These are phyloP conservation scores for Ceriops zippeliana DNA, from an alignment of 345 rosid genomes.

Conservation along the genomic window DNA sequence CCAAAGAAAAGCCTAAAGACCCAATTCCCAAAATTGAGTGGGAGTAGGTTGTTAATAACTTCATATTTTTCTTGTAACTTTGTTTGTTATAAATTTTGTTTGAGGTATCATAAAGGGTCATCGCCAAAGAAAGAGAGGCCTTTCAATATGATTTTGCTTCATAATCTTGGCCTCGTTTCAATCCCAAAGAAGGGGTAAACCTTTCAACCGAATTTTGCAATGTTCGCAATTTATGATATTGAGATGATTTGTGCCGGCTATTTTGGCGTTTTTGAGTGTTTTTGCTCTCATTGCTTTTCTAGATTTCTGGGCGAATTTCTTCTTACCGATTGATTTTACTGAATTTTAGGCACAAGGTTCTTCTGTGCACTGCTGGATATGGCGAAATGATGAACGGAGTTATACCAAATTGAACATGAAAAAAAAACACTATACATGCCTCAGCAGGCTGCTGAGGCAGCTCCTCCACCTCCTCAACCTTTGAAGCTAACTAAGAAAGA, in stretches of 20 bases:
- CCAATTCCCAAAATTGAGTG: conserved; percentile 81
- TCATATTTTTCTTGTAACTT: neutral
- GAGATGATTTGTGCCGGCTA: neutral
- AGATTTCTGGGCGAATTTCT: neutral
- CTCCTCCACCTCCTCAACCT: conserved; percentile 95
- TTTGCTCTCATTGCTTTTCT: neutral
- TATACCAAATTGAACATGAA: conserved; percentile 52
- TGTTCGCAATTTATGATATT: no score
- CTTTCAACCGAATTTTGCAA: no score
- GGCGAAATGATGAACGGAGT: conserved; percentile 46
- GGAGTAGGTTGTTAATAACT: conserved; percentile 58
- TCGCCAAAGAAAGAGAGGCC: no score
- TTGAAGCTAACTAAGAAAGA: conserved; percentile 88
- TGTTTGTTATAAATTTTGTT: neutral
- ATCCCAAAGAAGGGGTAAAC: neutral
- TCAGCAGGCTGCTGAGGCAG: conserved; percentile 91
- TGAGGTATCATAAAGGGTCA: no score
- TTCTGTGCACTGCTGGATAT: conserved; percentile 50
- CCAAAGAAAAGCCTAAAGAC: conserved; percentile 78
- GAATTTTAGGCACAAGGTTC: conserved; percentile 61
- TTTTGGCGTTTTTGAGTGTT: neutral
- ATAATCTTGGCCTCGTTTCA: neutral
- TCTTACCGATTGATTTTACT: conserved; percentile 6
- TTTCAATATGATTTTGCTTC: neutral
- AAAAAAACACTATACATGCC: conserved; percentile 63